Base-by-base conservation (phyloP, 441 rosid species). In the Brassica balearica region DNA sequence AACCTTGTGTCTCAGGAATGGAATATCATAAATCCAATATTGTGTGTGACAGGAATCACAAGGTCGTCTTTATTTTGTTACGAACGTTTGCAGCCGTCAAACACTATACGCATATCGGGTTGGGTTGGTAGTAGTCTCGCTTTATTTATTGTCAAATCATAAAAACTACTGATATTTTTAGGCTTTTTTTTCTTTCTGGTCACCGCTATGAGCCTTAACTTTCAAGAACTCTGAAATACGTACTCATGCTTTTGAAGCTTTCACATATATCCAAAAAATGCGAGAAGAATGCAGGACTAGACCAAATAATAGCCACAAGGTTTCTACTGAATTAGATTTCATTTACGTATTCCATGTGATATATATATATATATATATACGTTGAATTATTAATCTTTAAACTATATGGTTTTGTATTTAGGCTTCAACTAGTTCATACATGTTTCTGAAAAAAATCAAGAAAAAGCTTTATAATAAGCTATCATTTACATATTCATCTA, bases 271-370 rank as follows among this genome's bases (percentile, higher is more conserved):
- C 55, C 56, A 71, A 71, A 7, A 10, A 36, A 36, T 59, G 67
- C 7, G 65, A 60, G 65, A 12, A 61, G 65, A 61, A 25, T 5
- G 6, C 36, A 34, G 22, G n/a, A 36, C 36, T 58, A 36, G 23
- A 20, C 58, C 68, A 64, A 32, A 63, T 29, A 32, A 29, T 64
- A 32, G 34, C 65, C 65, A 23, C 22, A 63, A 63, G 36, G 68
- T 62, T n/a, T 27, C 41, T 5, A 20, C 8, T 8, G 25, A 56
- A 19, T 56, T 7, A 19, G 1, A 56, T 56, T 56, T 17, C 61
- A 22, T 59, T 59, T 59, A 59, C 29, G 11, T 22, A 3, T 61
- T 25, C 0, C 1, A 58, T 20, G 4, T 25, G 4, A 25, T 32
- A 32, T 36, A 1, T 0, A 34, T 34, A 19, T 56, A 56, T 36